These are phyloP conservation scores for Drechslerella dactyloides DNA, from an alignment of 2,329 filamentous ascomycete species.

Conservation along the genomic window DNA sequence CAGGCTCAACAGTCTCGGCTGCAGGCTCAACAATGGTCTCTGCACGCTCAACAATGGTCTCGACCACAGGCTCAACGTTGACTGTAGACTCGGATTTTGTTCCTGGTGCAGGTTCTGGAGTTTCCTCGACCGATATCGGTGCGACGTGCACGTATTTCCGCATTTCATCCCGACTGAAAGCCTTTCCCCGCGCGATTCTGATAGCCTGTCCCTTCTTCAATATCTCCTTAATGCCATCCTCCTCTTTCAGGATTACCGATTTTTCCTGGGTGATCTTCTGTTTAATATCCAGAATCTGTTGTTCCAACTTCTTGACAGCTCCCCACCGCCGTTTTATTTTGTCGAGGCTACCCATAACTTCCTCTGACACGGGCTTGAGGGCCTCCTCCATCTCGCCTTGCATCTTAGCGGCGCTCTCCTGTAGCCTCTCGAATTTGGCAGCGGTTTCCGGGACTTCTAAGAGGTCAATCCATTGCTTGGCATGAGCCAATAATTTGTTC, in stretches of 20 bases:
- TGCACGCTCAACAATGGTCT: too few species aligned
- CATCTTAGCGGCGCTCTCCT: slow-evolving; percentile 15
- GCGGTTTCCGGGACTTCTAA: slow-evolving; percentile 21
- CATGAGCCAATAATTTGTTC: slow-evolving; percentile 18
- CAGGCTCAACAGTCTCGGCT: too few species aligned
- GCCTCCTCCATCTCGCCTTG: slow-evolving; percentile 30
- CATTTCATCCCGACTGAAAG: slow-evolving; percentile 14
- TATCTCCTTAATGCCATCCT: slow-evolving; percentile 5
- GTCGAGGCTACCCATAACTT: slow-evolving; percentile 14
- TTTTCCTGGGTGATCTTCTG: slow-evolving; percentile 5
- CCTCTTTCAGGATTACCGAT: slow-evolving; percentile 13
- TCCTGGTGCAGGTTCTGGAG: too few species aligned
- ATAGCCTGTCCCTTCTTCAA: slow-evolving; percentile 11
- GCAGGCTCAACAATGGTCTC: too few species aligned
- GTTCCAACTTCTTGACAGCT: slow-evolving; percentile 17
- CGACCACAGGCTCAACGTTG: too few species aligned
- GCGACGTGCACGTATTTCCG: slow-evolving; percentile 4
- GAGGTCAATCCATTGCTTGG: slow-evolving; percentile 20
- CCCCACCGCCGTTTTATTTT: slow-evolving; percentile 14
- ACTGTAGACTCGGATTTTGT: too few species aligned
- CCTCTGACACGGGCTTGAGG: slow-evolving; percentile 12
- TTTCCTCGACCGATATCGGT: neutral
- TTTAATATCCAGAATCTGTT: slow-evolving; percentile 15
- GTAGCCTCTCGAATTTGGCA: slow-evolving; percentile 21
- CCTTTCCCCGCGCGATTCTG: slow-evolving; percentile 19